Evolutionary conservation across 768 basidiomycete species (phyloP).

Genomic region (Suillus subalutaceus): DNA sequence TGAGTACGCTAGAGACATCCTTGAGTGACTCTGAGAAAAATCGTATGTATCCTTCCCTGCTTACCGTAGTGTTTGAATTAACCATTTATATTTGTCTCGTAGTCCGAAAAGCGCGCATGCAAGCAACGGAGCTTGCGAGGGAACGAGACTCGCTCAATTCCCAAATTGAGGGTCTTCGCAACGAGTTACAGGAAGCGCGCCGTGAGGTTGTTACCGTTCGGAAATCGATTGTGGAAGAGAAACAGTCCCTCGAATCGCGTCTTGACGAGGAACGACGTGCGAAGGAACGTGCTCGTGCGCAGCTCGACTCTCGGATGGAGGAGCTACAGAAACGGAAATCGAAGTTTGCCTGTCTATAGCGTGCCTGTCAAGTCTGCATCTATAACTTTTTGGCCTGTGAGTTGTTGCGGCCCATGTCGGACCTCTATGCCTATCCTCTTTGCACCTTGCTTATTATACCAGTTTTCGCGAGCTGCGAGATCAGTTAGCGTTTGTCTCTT

Average conservation of each 20-base stretch:
- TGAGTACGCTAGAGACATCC: slow-evolving; percentile 80
- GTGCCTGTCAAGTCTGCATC: slow-evolving; percentile 13
- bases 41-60: slow-evolving; percentile 52
- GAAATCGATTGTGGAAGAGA: slow-evolving; percentile 84
- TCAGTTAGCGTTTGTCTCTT: slow-evolving; percentile 13
- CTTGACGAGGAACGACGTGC: slow-evolving; percentile 85
- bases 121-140: slow-evolving; percentile 85
- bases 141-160: slow-evolving; percentile 77
- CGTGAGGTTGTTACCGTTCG: slow-evolving; percentile 79
- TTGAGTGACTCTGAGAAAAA: slow-evolving; percentile 93
- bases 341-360: slow-evolving; percentile 87
- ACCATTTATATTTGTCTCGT: slow-evolving; percentile 17
- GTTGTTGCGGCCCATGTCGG: slow-evolving; percentile 10
- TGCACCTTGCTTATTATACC: slow-evolving; percentile 31
- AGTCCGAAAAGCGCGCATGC: slow-evolving; percentile 95
- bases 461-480: slow-evolving; percentile 28
- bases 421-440: slow-evolving; percentile 8
- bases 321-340: slow-evolving; percentile 84
- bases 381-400: slow-evolving; percentile 15
- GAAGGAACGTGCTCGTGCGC: slow-evolving; percentile 87
- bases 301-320: slow-evolving; percentile 87
- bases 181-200: slow-evolving; percentile 76
- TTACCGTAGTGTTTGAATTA: slow-evolving; percentile 11
- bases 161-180: slow-evolving; percentile 68
- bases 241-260: slow-evolving; percentile 80